phyloP scores from a whole-genome alignment of 306 rosid species.

The Sophora flavescens region DNA sequence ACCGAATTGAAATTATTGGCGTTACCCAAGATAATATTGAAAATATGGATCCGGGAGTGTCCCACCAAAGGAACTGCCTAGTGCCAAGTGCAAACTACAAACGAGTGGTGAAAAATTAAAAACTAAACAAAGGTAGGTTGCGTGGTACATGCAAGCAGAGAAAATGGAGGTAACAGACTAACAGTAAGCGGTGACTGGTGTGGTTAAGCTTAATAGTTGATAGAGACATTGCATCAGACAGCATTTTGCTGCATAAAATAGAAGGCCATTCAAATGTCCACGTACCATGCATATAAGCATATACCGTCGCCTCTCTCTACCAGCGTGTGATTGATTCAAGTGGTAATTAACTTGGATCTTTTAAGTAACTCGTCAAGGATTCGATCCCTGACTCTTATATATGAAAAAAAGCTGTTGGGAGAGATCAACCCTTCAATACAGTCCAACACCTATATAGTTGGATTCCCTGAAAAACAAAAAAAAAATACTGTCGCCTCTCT shows the following conservation, averaged over 20 bases:
- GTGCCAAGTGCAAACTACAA: background rate
- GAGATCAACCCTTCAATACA: no score
- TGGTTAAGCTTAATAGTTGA: constrained; percentile 33
- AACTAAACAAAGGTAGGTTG: background rate
- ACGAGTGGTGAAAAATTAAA: background rate
- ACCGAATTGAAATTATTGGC: background rate
- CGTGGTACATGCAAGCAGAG: background rate
- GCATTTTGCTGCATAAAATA: constrained; percentile 21
- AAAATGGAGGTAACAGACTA: background rate
- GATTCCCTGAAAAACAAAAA: no score
- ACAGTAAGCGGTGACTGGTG: background rate
- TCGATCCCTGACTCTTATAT: no score
- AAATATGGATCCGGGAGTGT: constrained; percentile 21
- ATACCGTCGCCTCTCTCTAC: no score
- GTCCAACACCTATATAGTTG: no score
- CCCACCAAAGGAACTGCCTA: constrained; percentile 10
- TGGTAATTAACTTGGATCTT: no score
- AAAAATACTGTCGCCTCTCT: constrained; percentile 37
- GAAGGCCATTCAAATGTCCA: constrained; percentile 34
- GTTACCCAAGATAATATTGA: background rate
- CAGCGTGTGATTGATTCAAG: no score
- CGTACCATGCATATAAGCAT: constrained; percentile 40
- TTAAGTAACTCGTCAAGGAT: no score
- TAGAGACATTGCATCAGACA: constrained; percentile 44
- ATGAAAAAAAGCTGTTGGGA: no score